Evolutionary conservation across 805 yeast genomes (phyloP).

Genomic region (Pichia scutulata): DNA sequence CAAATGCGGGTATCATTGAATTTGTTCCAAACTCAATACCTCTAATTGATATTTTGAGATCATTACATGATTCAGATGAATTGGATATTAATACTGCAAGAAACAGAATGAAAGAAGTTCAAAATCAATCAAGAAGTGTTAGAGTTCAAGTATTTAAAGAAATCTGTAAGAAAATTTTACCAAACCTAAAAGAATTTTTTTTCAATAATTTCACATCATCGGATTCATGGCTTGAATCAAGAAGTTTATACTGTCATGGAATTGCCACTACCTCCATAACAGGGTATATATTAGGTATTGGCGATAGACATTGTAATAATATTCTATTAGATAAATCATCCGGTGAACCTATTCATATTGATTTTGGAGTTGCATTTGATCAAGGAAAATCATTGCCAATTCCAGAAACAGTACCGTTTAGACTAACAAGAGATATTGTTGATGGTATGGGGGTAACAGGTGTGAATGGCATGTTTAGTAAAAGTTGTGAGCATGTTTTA

Average conservation of each 20-base stretch:
- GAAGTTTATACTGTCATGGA: conserved; percentile 63
- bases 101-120: conserved; percentile 50
- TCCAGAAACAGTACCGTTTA: conserved; percentile 91
- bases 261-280: conserved; percentile 80
- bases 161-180: conserved; percentile 46
- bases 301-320: conserved; percentile 92
- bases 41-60: conserved; percentile 56
- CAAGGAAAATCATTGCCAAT: conserved; percentile 78
- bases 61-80: conserved; percentile 51
- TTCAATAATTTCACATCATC: conserved; percentile 58
- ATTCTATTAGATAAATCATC: conserved; percentile 69
- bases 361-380: conserved; percentile 93
- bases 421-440: conserved; percentile 81
- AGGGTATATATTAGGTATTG: conserved; percentile 84
- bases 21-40: conserved; percentile 76
- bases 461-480: conserved; percentile 64
- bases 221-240: conserved; percentile 63
- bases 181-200: conserved; percentile 67
- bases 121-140: conserved; percentile 35
- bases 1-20: conserved; percentile 81
- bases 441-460: conserved; percentile 94
- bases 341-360: conserved; percentile 95
- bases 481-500: conserved; percentile 67
- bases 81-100: conserved; percentile 53
- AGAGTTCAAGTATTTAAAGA: conserved; percentile 39